phyloP scores from a whole-genome alignment of 2,329 filamentous ascomycete species.

The Colletotrichum sp. region DNA sequence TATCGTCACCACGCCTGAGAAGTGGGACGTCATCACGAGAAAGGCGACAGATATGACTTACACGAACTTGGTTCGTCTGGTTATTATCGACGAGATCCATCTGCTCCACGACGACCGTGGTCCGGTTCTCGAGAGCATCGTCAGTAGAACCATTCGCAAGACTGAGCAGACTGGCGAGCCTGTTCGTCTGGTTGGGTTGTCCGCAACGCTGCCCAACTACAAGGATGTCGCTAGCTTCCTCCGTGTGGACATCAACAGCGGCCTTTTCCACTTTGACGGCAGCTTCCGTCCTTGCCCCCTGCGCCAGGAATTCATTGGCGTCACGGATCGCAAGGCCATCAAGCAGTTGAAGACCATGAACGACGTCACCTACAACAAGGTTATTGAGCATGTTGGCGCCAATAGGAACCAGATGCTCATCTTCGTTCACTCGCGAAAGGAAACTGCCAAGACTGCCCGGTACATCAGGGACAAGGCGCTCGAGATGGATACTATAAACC shows the following conservation, averaged over 20 bases:
- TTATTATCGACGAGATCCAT: slow-evolving; percentile 98
- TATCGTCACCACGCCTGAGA: slow-evolving; percentile 97
- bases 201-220: slow-evolving; percentile 95
- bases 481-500: slow-evolving; percentile 96
- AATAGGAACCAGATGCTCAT: slow-evolving; percentile 98
- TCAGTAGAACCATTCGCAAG: slow-evolving; percentile 89
- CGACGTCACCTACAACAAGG: slow-evolving; percentile 97
- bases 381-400: slow-evolving; percentile 92
- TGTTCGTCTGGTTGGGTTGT: slow-evolving; percentile 89
- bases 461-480: slow-evolving; percentile 96
- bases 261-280: slow-evolving; percentile 94
- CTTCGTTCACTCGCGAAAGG: slow-evolving; percentile 97
- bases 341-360: slow-evolving; percentile 99
- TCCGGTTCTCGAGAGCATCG: slow-evolving; percentile 95
- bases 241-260: slow-evolving; percentile 83
- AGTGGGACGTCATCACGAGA: slow-evolving; percentile 98
- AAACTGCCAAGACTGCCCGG: slow-evolving; percentile 95
- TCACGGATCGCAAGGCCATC: slow-evolving; percentile 97
- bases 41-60: slow-evolving; percentile 97
- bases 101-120: slow-evolving; percentile 96
- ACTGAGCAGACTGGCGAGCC: slow-evolving; percentile 94
- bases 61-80: slow-evolving; percentile 92
- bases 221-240: slow-evolving; percentile 95
- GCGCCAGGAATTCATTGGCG: slow-evolving; percentile 95
- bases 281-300: slow-evolving; percentile 92